Base-by-base conservation (phyloP, 495 filamentous ascomycete species). In the Durotheca rogersii region DNA sequence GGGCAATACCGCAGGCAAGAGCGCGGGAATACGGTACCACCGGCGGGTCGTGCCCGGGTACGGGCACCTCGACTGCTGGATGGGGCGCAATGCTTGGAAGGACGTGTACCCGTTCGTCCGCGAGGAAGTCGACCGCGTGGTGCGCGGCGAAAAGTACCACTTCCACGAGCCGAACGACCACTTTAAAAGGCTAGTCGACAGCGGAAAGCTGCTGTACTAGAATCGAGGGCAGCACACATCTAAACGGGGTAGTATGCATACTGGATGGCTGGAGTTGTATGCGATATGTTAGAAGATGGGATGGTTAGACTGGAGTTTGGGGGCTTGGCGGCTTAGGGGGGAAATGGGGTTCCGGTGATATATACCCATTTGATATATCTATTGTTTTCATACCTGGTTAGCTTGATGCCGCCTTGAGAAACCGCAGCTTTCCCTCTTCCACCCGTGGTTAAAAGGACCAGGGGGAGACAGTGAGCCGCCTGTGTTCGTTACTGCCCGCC, bases 51-150 rank as follows among this genome's bases (percentile, higher is more conserved):
- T 84, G 6, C 73, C 79, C 6, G 78, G 79, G n/a, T 83, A 85
- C 47, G 84, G 84, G 17, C 84, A 87, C 59, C 60, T 87, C 41
- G 84, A 87, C 66, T 74, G 73, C 39, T 85, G 83, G 78, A 82
- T 86, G 74, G 83, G 83, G 1, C 72, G 76, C 30, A 69, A 76
- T 34, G 81, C 81, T 7, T 81, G 72, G 66, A 79, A 71, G 60
- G 83, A 85, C 61, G 77, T 87, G 7, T 87, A 77, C 57, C 82
- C 81, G 19, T 72, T 78, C 44, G 75, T 86, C 3, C 52, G 73
- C 46, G 73, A 75, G 48, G 78, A 83, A 63, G 67, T 81, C 2
- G 74, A 79, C 38, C 62, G 76, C 21, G 75, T 81, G 7, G 64
- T 67, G 6, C 58, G 75, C 6, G 72, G 70, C 1, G 51, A 62